phyloP scores from a whole-genome alignment of 345 rosid species.

The Aquilaria yunnanensis region DNA sequence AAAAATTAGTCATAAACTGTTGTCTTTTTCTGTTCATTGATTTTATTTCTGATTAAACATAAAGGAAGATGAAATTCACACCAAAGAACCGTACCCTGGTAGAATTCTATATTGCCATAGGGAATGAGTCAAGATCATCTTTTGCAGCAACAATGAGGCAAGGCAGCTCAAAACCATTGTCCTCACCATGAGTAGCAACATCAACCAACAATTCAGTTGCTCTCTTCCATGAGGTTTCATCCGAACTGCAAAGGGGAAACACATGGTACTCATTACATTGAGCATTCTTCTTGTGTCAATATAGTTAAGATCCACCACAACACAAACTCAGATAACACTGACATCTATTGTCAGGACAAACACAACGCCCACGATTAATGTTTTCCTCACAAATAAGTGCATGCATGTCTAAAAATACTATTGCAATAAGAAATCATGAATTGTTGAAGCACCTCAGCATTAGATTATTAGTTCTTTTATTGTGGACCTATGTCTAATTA shows the following conservation, averaged over 20 bases:
- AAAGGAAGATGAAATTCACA: background rate
- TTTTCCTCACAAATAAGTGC: no score
- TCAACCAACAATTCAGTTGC: conserved; percentile 86
- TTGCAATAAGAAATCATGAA: no score
- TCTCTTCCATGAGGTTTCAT: conserved; percentile 80
- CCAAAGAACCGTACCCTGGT: conserved; percentile 53
- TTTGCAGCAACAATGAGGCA: conserved; percentile 93
- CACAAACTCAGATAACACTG: conserved; percentile 1
- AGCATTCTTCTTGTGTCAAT: no score
- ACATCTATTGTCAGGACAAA: no score
- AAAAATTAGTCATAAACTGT: no score
- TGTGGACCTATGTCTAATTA: no score
- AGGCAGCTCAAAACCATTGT: conserved; percentile 91
- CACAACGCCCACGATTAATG: no score
- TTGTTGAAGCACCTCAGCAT: no score
- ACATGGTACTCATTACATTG: background rate
- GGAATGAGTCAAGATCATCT: conserved; percentile 90
- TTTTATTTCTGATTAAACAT: background rate
- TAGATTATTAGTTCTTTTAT: no score
- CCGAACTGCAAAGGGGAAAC: conserved; percentile 44
- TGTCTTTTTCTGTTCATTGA: no score
- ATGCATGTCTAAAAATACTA: no score
- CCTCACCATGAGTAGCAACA: conserved; percentile 85
- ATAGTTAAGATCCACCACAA: background rate
- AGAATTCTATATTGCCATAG: conserved; percentile 91